These are phyloP conservation scores for Linderniella brevidens DNA, from an alignment of 257 asterid species.

Conservation along the genomic window DNA sequence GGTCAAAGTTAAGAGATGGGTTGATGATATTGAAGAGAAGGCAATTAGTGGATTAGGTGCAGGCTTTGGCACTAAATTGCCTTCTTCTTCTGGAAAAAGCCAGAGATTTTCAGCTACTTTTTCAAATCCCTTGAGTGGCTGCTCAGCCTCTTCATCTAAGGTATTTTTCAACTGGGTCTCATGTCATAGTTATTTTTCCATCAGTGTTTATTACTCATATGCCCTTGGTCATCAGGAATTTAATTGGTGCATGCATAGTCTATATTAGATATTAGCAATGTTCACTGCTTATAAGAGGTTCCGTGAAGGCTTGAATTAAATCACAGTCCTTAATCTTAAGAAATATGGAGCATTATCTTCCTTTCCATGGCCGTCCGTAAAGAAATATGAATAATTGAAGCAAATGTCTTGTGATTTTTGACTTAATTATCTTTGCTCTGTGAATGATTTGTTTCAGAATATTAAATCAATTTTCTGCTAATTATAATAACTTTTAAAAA, in stretches of 20 bases:
- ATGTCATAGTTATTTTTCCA: not conserved
- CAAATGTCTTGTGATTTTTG: no score
- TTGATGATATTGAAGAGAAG: conserved; percentile 42
- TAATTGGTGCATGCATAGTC: conserved; percentile 4
- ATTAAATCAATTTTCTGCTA: no score
- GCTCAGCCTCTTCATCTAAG: conserved; percentile 42
- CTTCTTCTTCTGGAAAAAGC: conserved; percentile 31
- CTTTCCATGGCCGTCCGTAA: no score
- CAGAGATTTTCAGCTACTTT: conserved; percentile 29
- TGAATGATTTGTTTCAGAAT: no score
- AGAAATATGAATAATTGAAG: no score
- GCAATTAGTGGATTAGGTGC: conserved; percentile 50
- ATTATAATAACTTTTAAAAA: no score
- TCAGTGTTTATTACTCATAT: conserved; percentile 4
- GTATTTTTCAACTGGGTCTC: conserved; percentile 16
- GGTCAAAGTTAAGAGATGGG: conserved; percentile 63
- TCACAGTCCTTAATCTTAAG: not conserved
- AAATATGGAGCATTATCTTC: conserved; percentile 1
- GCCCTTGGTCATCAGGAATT: conserved; percentile 6
- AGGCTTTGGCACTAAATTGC: conserved; percentile 62
- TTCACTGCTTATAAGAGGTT: no score
- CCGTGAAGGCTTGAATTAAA: no score
- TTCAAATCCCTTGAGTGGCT: conserved; percentile 46
- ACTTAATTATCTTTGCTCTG: no score
- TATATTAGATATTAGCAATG: no score